A percentile compares a stretch with the other conserved stretches of the same genome.
phyloP scores from a whole-genome alignment of 768 basidiomycete genomes.

The Phylloporus sp. region DNA sequence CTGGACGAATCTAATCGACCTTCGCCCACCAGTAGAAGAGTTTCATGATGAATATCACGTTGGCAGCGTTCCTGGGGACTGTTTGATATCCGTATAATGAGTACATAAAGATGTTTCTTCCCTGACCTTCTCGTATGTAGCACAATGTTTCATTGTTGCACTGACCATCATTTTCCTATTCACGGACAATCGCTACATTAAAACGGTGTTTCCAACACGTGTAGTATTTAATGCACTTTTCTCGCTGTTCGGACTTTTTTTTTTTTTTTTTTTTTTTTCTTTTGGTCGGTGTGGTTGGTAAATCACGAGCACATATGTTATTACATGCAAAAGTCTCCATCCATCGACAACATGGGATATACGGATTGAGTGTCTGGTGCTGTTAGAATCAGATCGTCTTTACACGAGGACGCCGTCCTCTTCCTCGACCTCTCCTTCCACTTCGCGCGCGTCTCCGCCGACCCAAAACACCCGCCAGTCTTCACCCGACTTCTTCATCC shows the following conservation, averaged over 20 bases:
- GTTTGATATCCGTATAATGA: conserved; percentile 13
- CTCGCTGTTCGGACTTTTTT: conserved; percentile 17
- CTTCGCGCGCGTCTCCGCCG: conserved; percentile 48
- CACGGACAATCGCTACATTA: conserved; percentile 24
- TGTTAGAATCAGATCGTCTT: not conserved
- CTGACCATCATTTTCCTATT: conserved; percentile 10
- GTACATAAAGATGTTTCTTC: conserved; percentile 9
- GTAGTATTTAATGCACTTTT: conserved; percentile 26
- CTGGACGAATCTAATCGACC: conserved; percentile 28
- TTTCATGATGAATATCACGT: conserved; percentile 19
- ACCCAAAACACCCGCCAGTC: conserved; percentile 86
- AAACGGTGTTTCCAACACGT: conserved; percentile 20
- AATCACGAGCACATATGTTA: conserved; percentile 19
- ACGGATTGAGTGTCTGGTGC: not conserved
- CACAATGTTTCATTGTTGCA: conserved; percentile 14
- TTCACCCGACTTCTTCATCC: conserved; percentile 66
- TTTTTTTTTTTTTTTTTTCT: not conserved
- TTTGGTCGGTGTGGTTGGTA: conserved; percentile 15
- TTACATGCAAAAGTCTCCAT: conserved; percentile 9
- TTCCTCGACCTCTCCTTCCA: conserved; percentile 24
- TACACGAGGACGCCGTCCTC: conserved; percentile 31
- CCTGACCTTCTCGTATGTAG: conserved; percentile 5
- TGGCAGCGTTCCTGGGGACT: conserved; percentile 1
- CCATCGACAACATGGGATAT: not conserved
- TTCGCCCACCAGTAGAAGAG: conserved; percentile 29